These are phyloP conservation scores for Pyrenophora teres DNA, from an alignment of 2,329 filamentous ascomycete genomes.

Conservation along the genomic window DNA sequence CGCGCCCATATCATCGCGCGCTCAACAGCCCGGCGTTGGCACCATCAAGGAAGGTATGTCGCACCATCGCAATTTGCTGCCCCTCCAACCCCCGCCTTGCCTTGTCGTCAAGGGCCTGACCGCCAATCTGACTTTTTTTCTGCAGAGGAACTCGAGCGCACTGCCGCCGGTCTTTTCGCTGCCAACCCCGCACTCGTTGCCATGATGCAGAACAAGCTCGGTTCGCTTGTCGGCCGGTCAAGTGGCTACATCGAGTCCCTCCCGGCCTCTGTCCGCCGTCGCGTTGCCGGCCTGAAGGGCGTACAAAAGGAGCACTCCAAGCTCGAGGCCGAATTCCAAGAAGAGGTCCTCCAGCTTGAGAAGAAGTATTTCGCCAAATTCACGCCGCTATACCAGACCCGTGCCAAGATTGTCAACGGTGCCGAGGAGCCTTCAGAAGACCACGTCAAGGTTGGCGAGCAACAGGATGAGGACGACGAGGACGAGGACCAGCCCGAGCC, in stretches of 20 bases:
- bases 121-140: conserved; percentile 44
- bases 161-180: conserved; percentile 90
- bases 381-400: conserved; percentile 94
- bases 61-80: conserved; percentile 19
- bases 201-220: conserved; percentile 97
- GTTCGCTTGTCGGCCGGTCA: conserved; percentile 88
- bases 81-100: conserved; percentile 35
- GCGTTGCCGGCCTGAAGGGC: conserved; percentile 93
- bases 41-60: conserved; percentile 94
- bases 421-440: conserved; percentile 80
- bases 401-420: conserved; percentile 90
- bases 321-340: conserved; percentile 97
- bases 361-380: conserved; percentile 99
- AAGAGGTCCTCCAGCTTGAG: conserved; percentile 96
- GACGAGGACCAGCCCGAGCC: conserved; percentile 55
- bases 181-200: conserved; percentile 92
- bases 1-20: conserved; percentile 96
- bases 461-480: conserved; percentile 70
- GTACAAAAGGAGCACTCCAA: conserved; percentile 99
- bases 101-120: conserved; percentile 33
- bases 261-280: conserved; percentile 83
- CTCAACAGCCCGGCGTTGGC: conserved; percentile 88
- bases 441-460: conserved; percentile 85
- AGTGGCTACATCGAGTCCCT: conserved; percentile 98
- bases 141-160: conserved; percentile 86